These are phyloP conservation scores for Protomyces pachydermus DNA, from an alignment of 1,139 yeast species.

Conservation along the genomic window DNA sequence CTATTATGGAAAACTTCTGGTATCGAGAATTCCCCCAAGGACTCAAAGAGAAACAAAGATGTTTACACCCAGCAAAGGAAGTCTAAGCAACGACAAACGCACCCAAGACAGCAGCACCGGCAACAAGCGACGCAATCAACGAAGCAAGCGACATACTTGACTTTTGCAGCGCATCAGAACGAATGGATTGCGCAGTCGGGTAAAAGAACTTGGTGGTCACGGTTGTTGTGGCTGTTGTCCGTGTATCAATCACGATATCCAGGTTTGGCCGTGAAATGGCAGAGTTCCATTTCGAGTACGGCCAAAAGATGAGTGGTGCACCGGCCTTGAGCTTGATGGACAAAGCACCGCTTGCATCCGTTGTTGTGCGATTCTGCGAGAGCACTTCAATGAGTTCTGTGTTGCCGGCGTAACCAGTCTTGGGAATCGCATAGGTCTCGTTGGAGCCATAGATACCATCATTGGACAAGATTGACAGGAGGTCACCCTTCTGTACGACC, in stretches of 20 bases:
- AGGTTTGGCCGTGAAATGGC: conserved; percentile 9
- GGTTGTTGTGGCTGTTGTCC: conserved; percentile 25
- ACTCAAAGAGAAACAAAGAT: background rate
- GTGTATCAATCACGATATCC: conserved; percentile 11
- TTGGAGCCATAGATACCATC: conserved; percentile 25
- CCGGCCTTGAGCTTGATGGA: conserved; percentile 19
- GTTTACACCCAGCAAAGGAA: too few relatives aligned
- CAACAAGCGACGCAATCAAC: background rate
- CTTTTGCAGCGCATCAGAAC: conserved; percentile 7
- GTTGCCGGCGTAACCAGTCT: conserved; percentile 18
- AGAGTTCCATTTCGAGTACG: conserved; percentile 15
- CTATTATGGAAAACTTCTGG: background rate
- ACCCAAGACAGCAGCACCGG: background rate
- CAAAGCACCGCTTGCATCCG: conserved; percentile 18
- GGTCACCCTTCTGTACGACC: conserved; percentile 19
- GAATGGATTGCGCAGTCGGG: conserved; percentile 2
- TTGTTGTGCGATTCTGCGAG: conserved; percentile 13
- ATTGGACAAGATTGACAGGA: conserved; percentile 17
- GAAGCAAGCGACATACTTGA: conserved; percentile 9
- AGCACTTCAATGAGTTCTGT: conserved; percentile 23
- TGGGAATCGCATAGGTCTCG: conserved; percentile 5
- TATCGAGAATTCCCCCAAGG: too few relatives aligned
- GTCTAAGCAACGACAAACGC: background rate
- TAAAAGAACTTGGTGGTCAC: conserved; percentile 21
- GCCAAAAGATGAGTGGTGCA: conserved; percentile 26